phyloP scores from a whole-genome alignment of 2,329 filamentous ascomycete species.

The Sclerotiophoma versabilis region DNA sequence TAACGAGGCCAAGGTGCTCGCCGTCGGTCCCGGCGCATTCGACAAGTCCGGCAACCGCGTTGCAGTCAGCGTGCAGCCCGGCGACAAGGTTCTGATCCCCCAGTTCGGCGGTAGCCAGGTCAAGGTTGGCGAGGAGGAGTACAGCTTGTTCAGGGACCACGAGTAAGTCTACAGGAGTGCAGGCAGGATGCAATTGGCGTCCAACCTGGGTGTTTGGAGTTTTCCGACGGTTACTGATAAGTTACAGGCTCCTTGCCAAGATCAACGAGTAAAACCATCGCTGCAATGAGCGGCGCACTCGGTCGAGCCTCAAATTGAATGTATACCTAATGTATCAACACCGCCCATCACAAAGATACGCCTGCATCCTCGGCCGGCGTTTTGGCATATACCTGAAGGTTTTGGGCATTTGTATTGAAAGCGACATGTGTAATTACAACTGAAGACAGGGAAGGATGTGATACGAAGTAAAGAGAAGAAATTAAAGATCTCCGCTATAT shows the following conservation, averaged over 20 bases:
- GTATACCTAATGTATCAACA: constrained; percentile 43
- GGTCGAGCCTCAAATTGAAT: constrained; percentile 5
- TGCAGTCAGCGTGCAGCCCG: constrained; percentile 79
- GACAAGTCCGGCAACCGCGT: constrained; percentile 91
- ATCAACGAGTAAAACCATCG: constrained; percentile 80
- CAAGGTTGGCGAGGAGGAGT: constrained; percentile 98
- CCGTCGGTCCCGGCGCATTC: constrained; percentile 86
- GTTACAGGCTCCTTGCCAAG: constrained; percentile 87
- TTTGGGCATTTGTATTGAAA: constrained; percentile 24
- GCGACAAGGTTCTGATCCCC: constrained; percentile 95
- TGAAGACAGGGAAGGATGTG: constrained; percentile 3
- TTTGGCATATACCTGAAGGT: constrained; percentile 28
- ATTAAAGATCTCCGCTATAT: constrained; percentile 28
- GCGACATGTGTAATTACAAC: constrained; percentile 22
- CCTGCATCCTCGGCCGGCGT: constrained; percentile 41
- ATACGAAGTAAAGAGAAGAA: constrained; percentile 17
- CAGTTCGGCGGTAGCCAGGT: constrained; percentile 95
- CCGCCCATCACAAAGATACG: constrained; percentile 30
- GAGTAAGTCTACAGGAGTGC: constrained; percentile 77
- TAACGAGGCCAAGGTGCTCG: constrained; percentile 95
- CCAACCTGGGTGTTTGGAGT: neutral
- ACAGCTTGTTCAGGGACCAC: constrained; percentile 92
- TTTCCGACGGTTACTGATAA: neutral
- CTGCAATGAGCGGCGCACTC: neutral
- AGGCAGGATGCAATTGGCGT: too few relatives aligned